These are phyloP conservation scores for Nyctanthes arbortristis DNA, from an alignment of 257 asterid species.

Conservation along the genomic window DNA sequence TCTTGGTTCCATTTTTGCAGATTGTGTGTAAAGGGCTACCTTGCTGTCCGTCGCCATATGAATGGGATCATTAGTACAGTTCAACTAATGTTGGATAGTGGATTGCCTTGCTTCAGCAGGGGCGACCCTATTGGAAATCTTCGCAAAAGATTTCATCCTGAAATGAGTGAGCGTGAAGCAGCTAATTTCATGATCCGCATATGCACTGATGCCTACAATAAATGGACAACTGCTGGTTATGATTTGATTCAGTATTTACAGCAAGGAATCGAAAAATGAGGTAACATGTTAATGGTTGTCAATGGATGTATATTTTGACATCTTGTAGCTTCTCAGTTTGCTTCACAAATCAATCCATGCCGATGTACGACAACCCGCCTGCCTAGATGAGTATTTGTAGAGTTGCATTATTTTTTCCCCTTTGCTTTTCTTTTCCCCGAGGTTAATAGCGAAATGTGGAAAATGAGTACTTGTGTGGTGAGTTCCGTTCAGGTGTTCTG, in stretches of 20 bases:
- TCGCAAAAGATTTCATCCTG: conserved; percentile 94
- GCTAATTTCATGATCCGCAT: conserved; percentile 87
- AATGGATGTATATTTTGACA: conserved; percentile 25
- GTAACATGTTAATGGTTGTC: background rate
- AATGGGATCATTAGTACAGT: conserved; percentile 89
- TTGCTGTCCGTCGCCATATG: conserved; percentile 92
- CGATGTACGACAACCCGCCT: too few species aligned
- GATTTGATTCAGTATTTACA: conserved; percentile 97
- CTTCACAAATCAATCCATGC: too few species aligned
- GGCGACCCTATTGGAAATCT: conserved; percentile 98
- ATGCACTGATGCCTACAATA: conserved; percentile 94
- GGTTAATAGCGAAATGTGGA: too few species aligned
- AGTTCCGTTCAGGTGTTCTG: too few species aligned
- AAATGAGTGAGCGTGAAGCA: conserved; percentile 98
- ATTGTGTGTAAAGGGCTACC: conserved; percentile 96
- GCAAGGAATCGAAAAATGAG: conserved; percentile 96
- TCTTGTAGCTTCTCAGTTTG: conserved; percentile 13
- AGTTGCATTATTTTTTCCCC: too few species aligned
- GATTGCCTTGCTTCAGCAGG: conserved; percentile 97
- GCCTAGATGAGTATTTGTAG: too few species aligned
- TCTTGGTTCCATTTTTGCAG: conserved; percentile 39
- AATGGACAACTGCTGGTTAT: conserved; percentile 97
- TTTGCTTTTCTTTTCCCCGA: too few species aligned
- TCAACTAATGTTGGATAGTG: conserved; percentile 82
- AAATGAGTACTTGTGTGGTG: too few species aligned